These are phyloP conservation scores for Myochromella boudieri DNA, from an alignment of 768 basidiomycete genomes.

Conservation along the genomic window DNA sequence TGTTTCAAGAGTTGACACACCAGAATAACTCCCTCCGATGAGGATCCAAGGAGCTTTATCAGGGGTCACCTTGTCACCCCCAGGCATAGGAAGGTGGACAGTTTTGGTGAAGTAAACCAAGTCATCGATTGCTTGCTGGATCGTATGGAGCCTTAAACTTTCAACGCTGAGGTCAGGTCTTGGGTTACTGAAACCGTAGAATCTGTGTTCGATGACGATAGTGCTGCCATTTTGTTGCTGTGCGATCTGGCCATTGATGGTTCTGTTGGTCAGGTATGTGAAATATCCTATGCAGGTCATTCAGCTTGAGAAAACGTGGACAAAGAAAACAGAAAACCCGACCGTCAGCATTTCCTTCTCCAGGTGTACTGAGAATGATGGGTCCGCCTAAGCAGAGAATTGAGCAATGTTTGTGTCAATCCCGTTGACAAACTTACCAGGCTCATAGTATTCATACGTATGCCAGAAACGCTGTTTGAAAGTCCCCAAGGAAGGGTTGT, in stretches of 20 bases:
- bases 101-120: constrained; percentile 68
- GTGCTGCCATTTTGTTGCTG: constrained; percentile 64
- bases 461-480: constrained; percentile 78
- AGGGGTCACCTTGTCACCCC: constrained; percentile 60
- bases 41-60: constrained; percentile 50
- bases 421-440: constrained; percentile 31
- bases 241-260: constrained; percentile 62
- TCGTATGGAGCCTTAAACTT: constrained; percentile 60
- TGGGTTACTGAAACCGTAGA: constrained; percentile 77
- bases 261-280: constrained; percentile 63
- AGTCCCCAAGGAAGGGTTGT: constrained; percentile 61
- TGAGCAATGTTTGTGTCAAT: not conserved
- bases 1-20: constrained; percentile 19
- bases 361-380: constrained; percentile 65
- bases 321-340: not conserved
- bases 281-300: constrained; percentile 44
- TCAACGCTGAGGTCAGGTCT: constrained; percentile 54
- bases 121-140: constrained; percentile 76
- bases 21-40: constrained; percentile 52
- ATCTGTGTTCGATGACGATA: constrained; percentile 70
- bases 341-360: constrained; percentile 60
- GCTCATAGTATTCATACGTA: constrained; percentile 64
- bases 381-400: constrained; percentile 44
- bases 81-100: constrained; percentile 65
- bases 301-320: too few species aligned